A percentile compares a stretch with the other conserved stretches of the same genome.
These are phyloP conservation scores for Fusarium sp. DNA, from an alignment of 2,329 filamentous ascomycete species.

Conservation along the genomic window DNA sequence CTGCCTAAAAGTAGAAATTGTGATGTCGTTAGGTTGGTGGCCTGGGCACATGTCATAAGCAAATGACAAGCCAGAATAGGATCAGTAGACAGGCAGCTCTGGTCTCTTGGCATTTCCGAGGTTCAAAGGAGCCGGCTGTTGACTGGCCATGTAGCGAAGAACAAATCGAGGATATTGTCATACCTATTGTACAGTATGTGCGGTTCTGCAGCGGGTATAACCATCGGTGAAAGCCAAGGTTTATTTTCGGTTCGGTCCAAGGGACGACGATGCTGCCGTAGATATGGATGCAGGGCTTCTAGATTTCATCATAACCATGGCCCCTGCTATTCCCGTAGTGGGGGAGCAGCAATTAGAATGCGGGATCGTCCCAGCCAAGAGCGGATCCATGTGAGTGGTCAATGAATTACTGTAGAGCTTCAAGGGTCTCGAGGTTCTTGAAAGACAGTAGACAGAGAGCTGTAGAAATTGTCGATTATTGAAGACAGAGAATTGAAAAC, in stretches of 20 bases:
- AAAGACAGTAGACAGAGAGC: not conserved
- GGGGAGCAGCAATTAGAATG: conserved; percentile 17
- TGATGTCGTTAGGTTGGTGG: conserved; percentile 10
- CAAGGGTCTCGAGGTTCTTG: not conserved
- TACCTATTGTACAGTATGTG: not conserved
- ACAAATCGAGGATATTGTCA: not conserved
- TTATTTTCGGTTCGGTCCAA: conserved; percentile 48
- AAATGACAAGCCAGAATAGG: conserved; percentile 16
- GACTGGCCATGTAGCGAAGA: not conserved
- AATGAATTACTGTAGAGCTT: not conserved
- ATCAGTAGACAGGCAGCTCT: conserved; percentile 3
- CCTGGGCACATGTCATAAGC: conserved; percentile 16
- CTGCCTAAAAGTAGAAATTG: conserved; percentile 2
- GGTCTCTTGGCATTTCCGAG: conserved; percentile 42
- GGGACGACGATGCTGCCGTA: conserved; percentile 32
- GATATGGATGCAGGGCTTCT: conserved; percentile 15
- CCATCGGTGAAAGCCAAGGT: conserved; percentile 18
- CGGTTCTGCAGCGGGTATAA: conserved; percentile 12
- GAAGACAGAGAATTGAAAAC: not conserved
- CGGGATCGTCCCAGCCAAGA: conserved; percentile 8
- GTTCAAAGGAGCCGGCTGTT: conserved; percentile 42
- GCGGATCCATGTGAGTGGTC: not conserved
- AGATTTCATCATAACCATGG: conserved; percentile 38
- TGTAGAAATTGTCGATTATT: not conserved
- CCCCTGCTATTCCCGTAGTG: conserved; percentile 39